phyloP scores from a whole-genome alignment of 805 yeast genomes.

The fission yeast (Schizosaccharomyces pombe) region DNA sequence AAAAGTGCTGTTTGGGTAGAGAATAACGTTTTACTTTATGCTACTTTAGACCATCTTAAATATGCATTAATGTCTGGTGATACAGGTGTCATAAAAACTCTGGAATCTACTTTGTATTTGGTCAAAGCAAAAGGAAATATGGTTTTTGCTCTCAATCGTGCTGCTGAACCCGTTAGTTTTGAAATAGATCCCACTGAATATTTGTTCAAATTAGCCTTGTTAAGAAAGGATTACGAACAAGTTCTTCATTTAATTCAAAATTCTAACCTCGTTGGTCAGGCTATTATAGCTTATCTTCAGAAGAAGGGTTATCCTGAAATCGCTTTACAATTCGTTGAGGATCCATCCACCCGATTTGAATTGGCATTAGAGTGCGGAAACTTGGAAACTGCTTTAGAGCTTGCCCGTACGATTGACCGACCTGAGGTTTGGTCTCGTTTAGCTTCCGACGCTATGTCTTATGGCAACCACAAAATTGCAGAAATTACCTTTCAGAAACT shows the following conservation, averaged over 20 bases:
- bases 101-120: slow-evolving; percentile 69
- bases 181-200: slow-evolving; percentile 89
- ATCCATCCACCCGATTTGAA: slow-evolving; percentile 87
- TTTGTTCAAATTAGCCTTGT: slow-evolving; percentile 80
- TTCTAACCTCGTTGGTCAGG: slow-evolving; percentile 89
- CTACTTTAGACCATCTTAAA: slow-evolving; percentile 88
- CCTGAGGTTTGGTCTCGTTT: slow-evolving; percentile 55
- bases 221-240: slow-evolving; percentile 73
- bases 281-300: slow-evolving; percentile 82
- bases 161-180: slow-evolving; percentile 58
- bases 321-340: slow-evolving; percentile 90
- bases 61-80: slow-evolving; percentile 87
- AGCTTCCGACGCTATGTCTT: slow-evolving; percentile 65
- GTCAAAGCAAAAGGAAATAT: slow-evolving; percentile 43
- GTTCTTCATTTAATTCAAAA: slow-evolving; percentile 69
- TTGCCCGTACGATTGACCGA: slow-evolving; percentile 56
- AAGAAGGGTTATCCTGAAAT: slow-evolving; percentile 91
- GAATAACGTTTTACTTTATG: slow-evolving; percentile 67
- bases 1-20: slow-evolving; percentile 97
- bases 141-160: slow-evolving; percentile 63
- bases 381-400: slow-evolving; percentile 61
- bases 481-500: slow-evolving; percentile 78
- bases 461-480: slow-evolving; percentile 67
- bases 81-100: slow-evolving; percentile 76
- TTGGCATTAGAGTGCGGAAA: slow-evolving; percentile 87